Evolutionary conservation across 305 asterid genomes (phyloP).

Genomic region (Fraxinus dipetala): DNA sequence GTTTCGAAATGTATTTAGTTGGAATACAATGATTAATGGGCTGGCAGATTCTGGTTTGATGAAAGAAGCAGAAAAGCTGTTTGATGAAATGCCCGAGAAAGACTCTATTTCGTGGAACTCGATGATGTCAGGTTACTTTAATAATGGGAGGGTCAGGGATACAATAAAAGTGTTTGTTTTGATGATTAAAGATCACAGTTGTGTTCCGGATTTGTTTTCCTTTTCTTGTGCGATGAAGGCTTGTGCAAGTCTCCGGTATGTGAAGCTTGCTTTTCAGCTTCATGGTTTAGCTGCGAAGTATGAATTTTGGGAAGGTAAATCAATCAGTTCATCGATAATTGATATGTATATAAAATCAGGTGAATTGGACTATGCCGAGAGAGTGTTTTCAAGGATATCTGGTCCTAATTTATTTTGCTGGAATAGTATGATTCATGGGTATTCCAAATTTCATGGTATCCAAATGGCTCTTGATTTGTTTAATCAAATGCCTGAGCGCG

Average conservation of each 20-base stretch:
- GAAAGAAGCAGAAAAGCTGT: slow-evolving; percentile 7
- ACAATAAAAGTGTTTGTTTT: slow-evolving; percentile 7
- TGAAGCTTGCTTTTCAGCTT: slow-evolving; percentile 15
- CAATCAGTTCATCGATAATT: slow-evolving; percentile 14
- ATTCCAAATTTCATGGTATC: slow-evolving; percentile 18
- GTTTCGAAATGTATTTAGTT: slow-evolving; percentile 12
- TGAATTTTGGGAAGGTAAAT: not conserved
- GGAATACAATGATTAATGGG: slow-evolving; percentile 19
- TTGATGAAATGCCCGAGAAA: slow-evolving; percentile 23
- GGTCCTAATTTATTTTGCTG: slow-evolving; percentile 17
- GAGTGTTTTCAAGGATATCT: slow-evolving; percentile 8
- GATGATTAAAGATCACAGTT: not conserved
- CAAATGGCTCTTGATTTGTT: slow-evolving; percentile 16
- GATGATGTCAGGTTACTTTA: slow-evolving; percentile 14
- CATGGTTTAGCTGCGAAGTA: slow-evolving; percentile 22
- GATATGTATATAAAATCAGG: slow-evolving; percentile 23
- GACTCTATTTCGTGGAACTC: not conserved
- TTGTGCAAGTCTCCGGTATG: slow-evolving; percentile 10
- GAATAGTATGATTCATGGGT: slow-evolving; percentile 12
- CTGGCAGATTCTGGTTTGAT: slow-evolving; percentile 7
- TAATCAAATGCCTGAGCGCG: slow-evolving; percentile 21
- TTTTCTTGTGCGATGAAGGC: slow-evolving; percentile 21
- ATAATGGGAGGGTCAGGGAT: slow-evolving; percentile 1
- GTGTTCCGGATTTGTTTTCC: slow-evolving; percentile 17
- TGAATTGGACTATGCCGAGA: not conserved